phyloP scores from a whole-genome alignment of 164 flowering plant species.

The Kingdonia uniflora region DNA sequence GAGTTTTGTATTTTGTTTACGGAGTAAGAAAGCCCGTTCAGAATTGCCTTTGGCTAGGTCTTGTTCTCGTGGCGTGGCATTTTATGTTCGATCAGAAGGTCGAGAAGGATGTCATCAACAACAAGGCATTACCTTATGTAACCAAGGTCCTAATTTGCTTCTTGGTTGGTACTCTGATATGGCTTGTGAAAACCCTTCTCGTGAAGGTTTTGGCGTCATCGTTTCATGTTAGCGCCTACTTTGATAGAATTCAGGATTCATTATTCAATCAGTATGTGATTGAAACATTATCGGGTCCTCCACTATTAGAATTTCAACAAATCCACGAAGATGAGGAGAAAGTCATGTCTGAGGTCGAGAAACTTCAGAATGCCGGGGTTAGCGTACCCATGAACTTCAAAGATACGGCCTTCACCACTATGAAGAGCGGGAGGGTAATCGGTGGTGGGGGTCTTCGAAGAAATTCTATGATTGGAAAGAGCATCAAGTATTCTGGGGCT shows the following conservation, averaged over 20 bases:
- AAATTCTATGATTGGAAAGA: constrained; percentile 19
- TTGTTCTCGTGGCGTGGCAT: constrained; percentile 54
- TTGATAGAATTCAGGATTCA: constrained; percentile 55
- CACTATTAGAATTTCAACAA: constrained; percentile 24
- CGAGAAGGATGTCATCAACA: constrained; percentile 19
- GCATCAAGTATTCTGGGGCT: constrained; percentile 19
- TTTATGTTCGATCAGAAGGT: constrained; percentile 41
- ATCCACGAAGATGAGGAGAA: constrained; percentile 28
- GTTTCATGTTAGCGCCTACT: constrained; percentile 46
- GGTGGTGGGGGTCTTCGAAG: constrained; percentile 17
- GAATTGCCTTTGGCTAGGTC: constrained; percentile 58
- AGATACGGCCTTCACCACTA: constrained; percentile 13
- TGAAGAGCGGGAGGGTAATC: constrained; percentile 17
- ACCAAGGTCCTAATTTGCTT: constrained; percentile 46
- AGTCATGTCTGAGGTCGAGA: constrained; percentile 29
- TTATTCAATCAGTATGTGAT: constrained; percentile 55
- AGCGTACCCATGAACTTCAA: constrained; percentile 26
- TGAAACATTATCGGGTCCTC: constrained; percentile 46
- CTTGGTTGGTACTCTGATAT: constrained; percentile 36
- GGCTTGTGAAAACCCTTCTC: constrained; percentile 44
- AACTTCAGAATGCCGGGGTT: constrained; percentile 41
- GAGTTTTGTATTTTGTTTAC: constrained; percentile 67
- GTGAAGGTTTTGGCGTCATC: constrained; percentile 49
- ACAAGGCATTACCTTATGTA: constrained; percentile 29
- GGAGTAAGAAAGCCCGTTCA: constrained; percentile 58